A percentile compares a stretch with the other conserved stretches of the same genome.
These are phyloP conservation scores for Stephanodiscus triporus DNA, from an alignment of 108 stramenopile genomes.

Conservation along the genomic window DNA sequence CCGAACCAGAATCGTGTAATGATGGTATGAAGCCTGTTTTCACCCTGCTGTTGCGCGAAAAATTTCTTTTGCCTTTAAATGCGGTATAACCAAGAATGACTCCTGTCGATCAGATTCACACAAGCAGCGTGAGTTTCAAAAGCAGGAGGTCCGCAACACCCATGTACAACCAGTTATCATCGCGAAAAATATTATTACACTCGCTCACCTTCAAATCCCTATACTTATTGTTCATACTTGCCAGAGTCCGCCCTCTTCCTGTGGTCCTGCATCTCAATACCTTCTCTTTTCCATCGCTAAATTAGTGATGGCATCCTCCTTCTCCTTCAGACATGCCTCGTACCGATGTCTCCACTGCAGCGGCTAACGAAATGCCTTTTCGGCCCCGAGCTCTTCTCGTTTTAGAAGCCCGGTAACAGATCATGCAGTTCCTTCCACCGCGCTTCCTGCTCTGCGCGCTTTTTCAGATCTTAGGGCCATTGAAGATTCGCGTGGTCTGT, in stretches of 20 bases:
- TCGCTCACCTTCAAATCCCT: slow-evolving; percentile 71
- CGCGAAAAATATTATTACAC: background rate
- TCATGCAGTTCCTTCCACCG: slow-evolving; percentile 93
- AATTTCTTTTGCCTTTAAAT: slow-evolving; percentile 93
- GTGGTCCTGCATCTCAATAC: slow-evolving; percentile 46
- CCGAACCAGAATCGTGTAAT: slow-evolving; percentile 48
- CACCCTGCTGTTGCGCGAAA: slow-evolving; percentile 81
- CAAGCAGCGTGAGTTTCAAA: background rate
- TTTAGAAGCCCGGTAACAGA: slow-evolving; percentile 79
- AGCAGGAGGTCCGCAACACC: background rate
- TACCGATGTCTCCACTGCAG: slow-evolving; percentile 94
- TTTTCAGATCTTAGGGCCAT: slow-evolving; percentile 64
- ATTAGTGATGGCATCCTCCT: slow-evolving; percentile 71
- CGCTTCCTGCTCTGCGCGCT: slow-evolving; percentile 79
- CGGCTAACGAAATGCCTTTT: slow-evolving; percentile 87
- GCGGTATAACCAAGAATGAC: slow-evolving; percentile 85
- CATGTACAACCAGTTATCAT: background rate
- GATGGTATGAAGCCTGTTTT: slow-evolving; percentile 49
- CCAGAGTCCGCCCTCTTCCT: slow-evolving; percentile 54
- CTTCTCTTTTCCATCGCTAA: slow-evolving; percentile 63
- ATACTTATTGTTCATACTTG: slow-evolving; percentile 87
- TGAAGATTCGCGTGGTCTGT: slow-evolving; percentile 58
- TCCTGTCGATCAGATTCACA: slow-evolving; percentile 44
- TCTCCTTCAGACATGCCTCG: slow-evolving; percentile 82
- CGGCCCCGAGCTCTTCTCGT: slow-evolving; percentile 86